Conservation (phyloP, 192 early-diverging fungal genomes). For the Coemansia biformis region DNA sequence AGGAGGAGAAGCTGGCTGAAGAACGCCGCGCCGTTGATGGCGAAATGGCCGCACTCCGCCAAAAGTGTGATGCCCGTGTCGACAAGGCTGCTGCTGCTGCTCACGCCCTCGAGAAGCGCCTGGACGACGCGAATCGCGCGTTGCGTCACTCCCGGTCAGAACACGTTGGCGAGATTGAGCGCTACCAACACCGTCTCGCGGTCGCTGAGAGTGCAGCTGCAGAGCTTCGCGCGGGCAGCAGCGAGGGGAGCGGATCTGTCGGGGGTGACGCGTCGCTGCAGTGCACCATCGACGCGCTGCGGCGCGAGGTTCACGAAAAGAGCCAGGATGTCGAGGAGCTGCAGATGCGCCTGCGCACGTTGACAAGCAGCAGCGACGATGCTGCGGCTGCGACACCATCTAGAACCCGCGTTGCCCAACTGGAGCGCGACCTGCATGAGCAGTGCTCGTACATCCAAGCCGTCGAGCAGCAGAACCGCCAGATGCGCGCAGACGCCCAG, state of each 20-base stretch:
- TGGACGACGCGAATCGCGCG: slow-evolving; percentile 6
- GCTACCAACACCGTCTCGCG: slow-evolving; percentile 13
- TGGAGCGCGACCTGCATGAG: slow-evolving; percentile 48
- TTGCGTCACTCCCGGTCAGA: slow-evolving; percentile 8
- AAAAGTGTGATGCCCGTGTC: slow-evolving; percentile 22
- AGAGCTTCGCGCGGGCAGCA: slow-evolving; percentile 7
- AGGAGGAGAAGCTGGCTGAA: slow-evolving; percentile 46
- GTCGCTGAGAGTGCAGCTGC: slow-evolving; percentile 25
- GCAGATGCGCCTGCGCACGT: slow-evolving; percentile 4
- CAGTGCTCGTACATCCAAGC: slow-evolving; percentile 54
- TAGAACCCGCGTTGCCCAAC: slow-evolving; percentile 20
- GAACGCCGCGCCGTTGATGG: slow-evolving; percentile 50
- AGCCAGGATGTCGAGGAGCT: slow-evolving; percentile 14
- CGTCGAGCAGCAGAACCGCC: slow-evolving; percentile 52
- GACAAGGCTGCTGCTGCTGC: slow-evolving; percentile 14
- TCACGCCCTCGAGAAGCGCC: slow-evolving; percentile 9
- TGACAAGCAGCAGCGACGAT: neutral
- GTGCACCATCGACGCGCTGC: slow-evolving; percentile 9
- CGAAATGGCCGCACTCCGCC: slow-evolving; percentile 43
- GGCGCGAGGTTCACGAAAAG: slow-evolving; percentile 4
- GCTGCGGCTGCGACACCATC: slow-evolving; percentile 9
- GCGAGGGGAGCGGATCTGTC: neutral
- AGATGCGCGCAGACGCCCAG: slow-evolving; percentile 48
- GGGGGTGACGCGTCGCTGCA: slow-evolving; percentile 8
- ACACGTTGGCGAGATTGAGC: slow-evolving; percentile 6